Evolutionary conservation across 257 asterid species (phyloP).

Genomic region (Plectranthus barbatus): DNA sequence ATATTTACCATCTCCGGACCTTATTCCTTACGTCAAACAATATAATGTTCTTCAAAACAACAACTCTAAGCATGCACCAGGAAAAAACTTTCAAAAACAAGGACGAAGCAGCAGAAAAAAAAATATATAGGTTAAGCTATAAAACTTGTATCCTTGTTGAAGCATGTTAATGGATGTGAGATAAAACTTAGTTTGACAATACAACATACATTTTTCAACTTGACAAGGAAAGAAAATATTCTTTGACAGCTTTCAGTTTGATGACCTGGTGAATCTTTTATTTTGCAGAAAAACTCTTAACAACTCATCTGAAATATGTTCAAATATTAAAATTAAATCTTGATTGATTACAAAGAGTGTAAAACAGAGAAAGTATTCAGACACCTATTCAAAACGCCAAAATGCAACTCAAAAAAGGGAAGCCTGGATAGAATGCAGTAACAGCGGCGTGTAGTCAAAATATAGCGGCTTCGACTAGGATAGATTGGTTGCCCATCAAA

Average conservation of each 20-base stretch:
- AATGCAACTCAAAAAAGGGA: constrained; percentile 93
- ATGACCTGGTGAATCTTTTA: background rate
- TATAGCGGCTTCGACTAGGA: constrained; percentile 59
- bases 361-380: constrained; percentile 8
- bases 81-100: too few species aligned
- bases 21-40: background rate
- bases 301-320: background rate
- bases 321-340: background rate
- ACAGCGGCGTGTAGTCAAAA: constrained; percentile 89
- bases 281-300: constrained; percentile 2
- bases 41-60: background rate
- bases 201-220: too few species aligned
- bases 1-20: background rate
- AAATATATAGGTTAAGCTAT: too few species aligned
- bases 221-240: background rate
- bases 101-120: too few species aligned
- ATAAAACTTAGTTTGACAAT: background rate
- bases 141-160: background rate
- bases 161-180: background rate
- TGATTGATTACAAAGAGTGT: background rate
- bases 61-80: background rate
- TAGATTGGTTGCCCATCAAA: constrained; percentile 53
- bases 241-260: background rate
- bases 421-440: constrained; percentile 94
- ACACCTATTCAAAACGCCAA: constrained; percentile 85